Evolutionary conservation across 305 asterid genomes (phyloP).

Genomic region (Withania somnifera): DNA sequence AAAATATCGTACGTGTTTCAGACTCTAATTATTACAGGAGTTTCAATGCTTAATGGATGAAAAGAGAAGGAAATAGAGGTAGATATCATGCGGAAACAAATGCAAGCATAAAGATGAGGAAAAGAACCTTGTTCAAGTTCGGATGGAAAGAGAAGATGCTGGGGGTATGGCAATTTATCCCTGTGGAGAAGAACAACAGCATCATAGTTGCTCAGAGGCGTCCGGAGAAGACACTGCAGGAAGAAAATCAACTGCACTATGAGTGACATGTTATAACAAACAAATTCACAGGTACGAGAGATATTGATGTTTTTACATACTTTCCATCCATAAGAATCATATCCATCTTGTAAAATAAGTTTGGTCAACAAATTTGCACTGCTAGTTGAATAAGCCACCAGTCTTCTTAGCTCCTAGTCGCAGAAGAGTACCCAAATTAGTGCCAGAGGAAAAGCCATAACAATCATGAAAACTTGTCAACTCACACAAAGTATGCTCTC

Average conservation of each 20-base stretch:
- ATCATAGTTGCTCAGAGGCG: conserved; percentile 83
- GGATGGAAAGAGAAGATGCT: conserved; percentile 76
- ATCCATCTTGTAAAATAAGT: conserved; percentile 47
- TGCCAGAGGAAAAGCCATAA: not conserved
- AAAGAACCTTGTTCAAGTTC: conserved; percentile 61
- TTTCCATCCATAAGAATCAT: conserved; percentile 74
- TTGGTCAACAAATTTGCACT: conserved; percentile 56
- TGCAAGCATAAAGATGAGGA: not conserved
- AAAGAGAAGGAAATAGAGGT: not conserved
- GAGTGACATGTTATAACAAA: not conserved
- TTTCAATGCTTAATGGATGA: not conserved
- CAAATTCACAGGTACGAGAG: not conserved
- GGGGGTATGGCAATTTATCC: conserved; percentile 78
- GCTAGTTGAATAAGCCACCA: conserved; percentile 80
- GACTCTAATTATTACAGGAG: not conserved
- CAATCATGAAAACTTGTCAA: not conserved
- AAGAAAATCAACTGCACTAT: conserved; percentile 5
- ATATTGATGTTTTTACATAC: conserved; percentile 34
- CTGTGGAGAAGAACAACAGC: conserved; percentile 86
- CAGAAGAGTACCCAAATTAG: conserved; percentile 9
- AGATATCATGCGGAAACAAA: not conserved
- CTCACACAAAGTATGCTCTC: not conserved
- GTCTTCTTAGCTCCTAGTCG: conserved; percentile 74
- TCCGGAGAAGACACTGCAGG: conserved; percentile 91
- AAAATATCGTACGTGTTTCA: not conserved